Evolutionary conservation across 2,329 filamentous ascomycete species (phyloP), one percentile per base, ranked within the genome.

Genomic region (Arthrobotrys iridis): DNA sequence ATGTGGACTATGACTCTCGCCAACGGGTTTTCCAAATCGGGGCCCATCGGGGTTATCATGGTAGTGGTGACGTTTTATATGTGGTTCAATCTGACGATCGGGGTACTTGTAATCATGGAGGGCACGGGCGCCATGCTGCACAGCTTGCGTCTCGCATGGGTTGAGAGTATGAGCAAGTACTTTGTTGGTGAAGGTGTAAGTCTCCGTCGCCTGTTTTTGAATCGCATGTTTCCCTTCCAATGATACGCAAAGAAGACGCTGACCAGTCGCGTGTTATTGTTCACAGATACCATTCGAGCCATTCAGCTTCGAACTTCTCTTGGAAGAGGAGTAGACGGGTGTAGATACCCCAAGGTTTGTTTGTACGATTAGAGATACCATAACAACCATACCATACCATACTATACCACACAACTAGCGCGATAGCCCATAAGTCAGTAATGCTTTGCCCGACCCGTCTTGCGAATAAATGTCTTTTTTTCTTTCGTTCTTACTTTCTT

Each of bases 71-170:
- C 90, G 52, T 98, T 98, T 84, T 90, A 88, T 81, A 84, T 93
- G 79, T 99, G 95, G 93, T 97, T 99, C 83, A 88, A 89, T 80
- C 87, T 98, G 63, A 92, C 90, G 0, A 87, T 93, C 68, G 87
- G 87, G 4, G 90, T 97, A 78, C 85, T 97, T 70, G 94, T 95
- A 79, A 89, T 95, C 79, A 97, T 97, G 93, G 93, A 97, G 82
- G 93, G 93, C 78, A 97, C 94, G 30, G 94, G 91, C 83, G 93
- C 93, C 80, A 97, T 97, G 93, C 86, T 96, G 84, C 93, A 97
- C 84, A 92, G 90, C 75, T 87, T 97, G 79, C 88, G 93, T 86
- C 85, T 97, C 81, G 93, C 96, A 79, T 97, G 93, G 93, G 93
- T 97, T 77, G 94, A 97, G 83, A 94, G 93, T 15, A 97, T 97